A percentile compares a stretch with the other conserved stretches of the same genome.
Conservation (phyloP, 176 grass and related monocot species). For the Oryza nivara region DNA sequence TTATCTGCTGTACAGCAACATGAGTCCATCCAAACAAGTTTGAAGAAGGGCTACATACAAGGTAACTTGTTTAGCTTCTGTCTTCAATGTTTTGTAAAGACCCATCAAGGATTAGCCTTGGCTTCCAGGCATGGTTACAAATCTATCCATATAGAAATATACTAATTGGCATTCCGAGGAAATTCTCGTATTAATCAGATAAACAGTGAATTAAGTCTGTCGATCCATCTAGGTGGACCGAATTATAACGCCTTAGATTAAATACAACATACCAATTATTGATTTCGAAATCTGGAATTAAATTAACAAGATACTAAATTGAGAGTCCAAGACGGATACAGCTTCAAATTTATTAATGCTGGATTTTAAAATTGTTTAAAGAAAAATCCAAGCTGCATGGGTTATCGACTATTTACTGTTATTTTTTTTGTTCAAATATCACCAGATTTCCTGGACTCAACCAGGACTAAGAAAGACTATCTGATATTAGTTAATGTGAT, state of each 20-base stretch:
- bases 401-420: neutral
- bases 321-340: neutral
- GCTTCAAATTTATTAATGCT: neutral
- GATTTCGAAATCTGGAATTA: neutral
- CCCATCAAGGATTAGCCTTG: neutral
- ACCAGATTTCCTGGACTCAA: neutral
- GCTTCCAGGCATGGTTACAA: neutral
- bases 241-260: neutral
- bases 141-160: neutral
- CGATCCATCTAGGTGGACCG: neutral
- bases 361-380: too few species aligned
- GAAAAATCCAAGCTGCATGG: too few species aligned
- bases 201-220: neutral
- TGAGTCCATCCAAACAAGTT: conserved; percentile 30
- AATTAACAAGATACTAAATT: neutral
- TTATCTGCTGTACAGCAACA: conserved; percentile 20
- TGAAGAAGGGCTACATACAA: conserved; percentile 28
- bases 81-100: neutral
- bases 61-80: conserved; percentile 36
- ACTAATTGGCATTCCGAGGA: neutral
- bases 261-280: neutral
- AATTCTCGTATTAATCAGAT: neutral
- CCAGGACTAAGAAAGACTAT: neutral
- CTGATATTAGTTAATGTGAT: neutral
- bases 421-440: neutral